Base-by-base conservation (phyloP, 805 yeast species). In the Nakazawaea anatomiae region DNA sequence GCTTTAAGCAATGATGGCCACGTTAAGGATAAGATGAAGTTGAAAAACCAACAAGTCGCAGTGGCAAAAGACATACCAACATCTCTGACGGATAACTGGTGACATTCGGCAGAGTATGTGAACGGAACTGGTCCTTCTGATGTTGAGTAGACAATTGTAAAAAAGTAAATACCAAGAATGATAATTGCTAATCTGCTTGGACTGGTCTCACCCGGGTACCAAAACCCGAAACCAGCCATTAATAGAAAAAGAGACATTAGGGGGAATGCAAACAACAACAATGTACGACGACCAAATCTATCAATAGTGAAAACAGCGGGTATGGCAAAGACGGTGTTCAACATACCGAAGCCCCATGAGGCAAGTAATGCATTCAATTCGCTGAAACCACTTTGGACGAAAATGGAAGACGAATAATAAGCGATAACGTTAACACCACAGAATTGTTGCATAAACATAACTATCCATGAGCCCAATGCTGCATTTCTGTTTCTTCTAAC, bases 121-220 rank as follows among this genome's bases (percentile, higher is more conserved):
- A 89, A 89, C 4, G 96, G 95, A 43, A 89, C 94, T 11, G 94
- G 95, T 42, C 96, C 96, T 65, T 86, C 89, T 50, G 95, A 92
- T 3, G 87, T 80, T 0, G 95, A 86, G 68, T 89, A 89, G 51
- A 85, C 84, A 42, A 80, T 75, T 0, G 89, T 72, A 66, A 78
- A 88, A 32, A 89, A 62, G 63, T 89, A 89, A 52, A 89, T 83
- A 57, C 94, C 95, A 54, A 81, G 70, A 5, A 85, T 73, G 51
- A 87, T 82, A 49, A 85, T 75, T 4, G 83, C 96, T 53, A 85
- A 67, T 59, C 87, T 75, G 4, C 83, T 83, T 6, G 60, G 53
- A 6, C 64, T 56, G 7, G 51, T 54, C 1, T 73, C 74, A 31
- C 67, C 68, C 34, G 78, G 75, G 53, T 87, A 83, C 77, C 83